Base-by-base conservation (phyloP, 805 yeast genomes). In the Naumovozyma baii region DNA sequence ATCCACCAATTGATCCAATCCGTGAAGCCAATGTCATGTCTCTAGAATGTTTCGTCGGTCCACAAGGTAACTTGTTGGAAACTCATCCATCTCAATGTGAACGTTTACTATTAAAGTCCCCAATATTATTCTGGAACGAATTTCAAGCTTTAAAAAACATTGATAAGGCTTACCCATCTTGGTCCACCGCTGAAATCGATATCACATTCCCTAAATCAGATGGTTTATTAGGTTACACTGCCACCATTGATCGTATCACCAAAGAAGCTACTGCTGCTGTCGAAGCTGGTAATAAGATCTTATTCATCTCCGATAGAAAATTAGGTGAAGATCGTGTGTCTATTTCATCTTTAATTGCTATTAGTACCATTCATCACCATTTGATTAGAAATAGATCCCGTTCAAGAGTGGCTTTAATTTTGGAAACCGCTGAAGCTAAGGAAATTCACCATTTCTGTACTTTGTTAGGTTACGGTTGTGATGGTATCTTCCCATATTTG, bases 1-100 rank as follows among this genome's bases (percentile, higher is more conserved):
- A 90, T 67, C 98, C 98, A 42, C 97, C 98, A 37, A 92, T 90
- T 59, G 98, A 90, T 62, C 97, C 98, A 38, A 92, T 90, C 53
- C 80, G 97, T 63, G 98, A 90, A 68, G 80, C 81, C 43, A 84
- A 90, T 51, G 97, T 92, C 57, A 90, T 90, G 98, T 85, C 96
- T 10, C 73, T 92, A 50, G 96, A 90, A 63, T 90, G 98, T 67
- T 86, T 83, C 63, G 80, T 90, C 55, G 98, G 98, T 40, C 97
- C 97, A n/a, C 97, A 92, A 64, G 97, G 61, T 36, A 90, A 90
- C 61, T 67, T 90, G 48, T 73, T 90, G 56, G 97, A 92, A 63
- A 86, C 87, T 88, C 79, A 81, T 55, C 80, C 96, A 8, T 71
- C 73, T 41, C 97, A 92, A 68, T 90, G 96, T 72, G 83, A 88